Evolutionary conservation across 2,329 filamentous ascomycete genomes (phyloP).

Genomic region (Cladosporium sp.): DNA sequence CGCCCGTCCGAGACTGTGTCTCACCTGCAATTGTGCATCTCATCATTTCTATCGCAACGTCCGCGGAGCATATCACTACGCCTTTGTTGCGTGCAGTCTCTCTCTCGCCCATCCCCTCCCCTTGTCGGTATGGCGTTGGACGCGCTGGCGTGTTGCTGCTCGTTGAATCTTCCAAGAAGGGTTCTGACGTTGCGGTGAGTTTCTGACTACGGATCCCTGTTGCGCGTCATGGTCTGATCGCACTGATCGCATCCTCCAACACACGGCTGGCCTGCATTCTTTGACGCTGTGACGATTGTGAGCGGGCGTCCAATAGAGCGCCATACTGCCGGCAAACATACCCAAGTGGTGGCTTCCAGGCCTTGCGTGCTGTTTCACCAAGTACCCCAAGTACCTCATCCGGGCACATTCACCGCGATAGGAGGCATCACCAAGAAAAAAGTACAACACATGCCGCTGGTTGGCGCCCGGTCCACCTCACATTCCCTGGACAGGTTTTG

Average conservation of each 20-base stretch:
- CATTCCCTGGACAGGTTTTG: not conserved
- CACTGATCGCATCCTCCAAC: not conserved
- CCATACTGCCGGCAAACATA: not conserved
- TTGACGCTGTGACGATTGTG: too few species aligned
- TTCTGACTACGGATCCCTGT: conserved; percentile 1
- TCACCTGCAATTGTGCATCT: not conserved
- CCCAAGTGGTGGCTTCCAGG: not conserved
- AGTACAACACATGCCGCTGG: not conserved
- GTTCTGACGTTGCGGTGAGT: not conserved
- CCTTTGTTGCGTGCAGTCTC: not conserved
- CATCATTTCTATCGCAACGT: conserved; percentile 11
- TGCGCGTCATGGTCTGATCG: conserved; percentile 2
- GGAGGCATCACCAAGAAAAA: too few species aligned
- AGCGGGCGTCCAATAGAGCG: not conserved
- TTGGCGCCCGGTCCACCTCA: conserved; percentile 2
- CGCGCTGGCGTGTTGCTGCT: not conserved
- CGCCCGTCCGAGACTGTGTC: conserved; percentile 11
- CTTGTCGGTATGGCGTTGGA: not conserved
- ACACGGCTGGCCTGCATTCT: not conserved
- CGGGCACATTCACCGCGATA: too few species aligned
- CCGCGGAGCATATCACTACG: not conserved
- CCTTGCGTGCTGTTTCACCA: conserved; percentile 7
- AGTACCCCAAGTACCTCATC: not conserved
- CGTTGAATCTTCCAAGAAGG: not conserved
- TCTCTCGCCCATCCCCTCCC: not conserved